Evolutionary conservation across 805 yeast genomes (phyloP).

Genomic region (Ascoidea rubescens): DNA sequence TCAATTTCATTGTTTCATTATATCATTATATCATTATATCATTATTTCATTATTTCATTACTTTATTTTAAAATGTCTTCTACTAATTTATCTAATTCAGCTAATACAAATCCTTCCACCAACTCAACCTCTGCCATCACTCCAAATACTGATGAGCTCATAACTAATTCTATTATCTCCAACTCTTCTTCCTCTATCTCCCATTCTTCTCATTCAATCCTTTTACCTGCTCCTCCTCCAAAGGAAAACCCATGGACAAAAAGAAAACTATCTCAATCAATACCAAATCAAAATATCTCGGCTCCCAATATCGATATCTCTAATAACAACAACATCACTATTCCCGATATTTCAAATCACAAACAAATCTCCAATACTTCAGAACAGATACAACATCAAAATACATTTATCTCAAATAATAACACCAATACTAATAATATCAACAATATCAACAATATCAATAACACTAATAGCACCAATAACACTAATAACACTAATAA

Average conservation of each 20-base stretch:
- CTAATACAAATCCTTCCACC: too few relatives aligned
- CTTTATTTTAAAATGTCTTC: too few relatives aligned
- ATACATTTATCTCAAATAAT: not conserved
- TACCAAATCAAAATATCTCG: not conserved
- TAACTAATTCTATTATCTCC: not conserved
- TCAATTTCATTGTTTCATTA: too few relatives aligned
- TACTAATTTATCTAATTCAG: too few relatives aligned
- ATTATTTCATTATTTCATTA: too few relatives aligned
- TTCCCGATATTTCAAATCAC: not conserved
- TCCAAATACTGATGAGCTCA: not conserved
- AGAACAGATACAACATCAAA: not conserved
- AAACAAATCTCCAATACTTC: not conserved
- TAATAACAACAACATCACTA: not conserved
- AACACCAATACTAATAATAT: not conserved
- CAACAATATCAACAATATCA: not conserved
- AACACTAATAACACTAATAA: not conserved
- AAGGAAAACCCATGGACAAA: conserved; percentile 7
- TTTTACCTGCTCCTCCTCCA: conserved; percentile 10
- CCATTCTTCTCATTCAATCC: conserved; percentile 4
- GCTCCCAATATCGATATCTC: not conserved
- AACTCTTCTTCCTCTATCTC: not conserved
- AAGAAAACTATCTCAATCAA: conserved; percentile 1
- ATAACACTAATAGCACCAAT: not conserved
- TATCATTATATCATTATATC: too few relatives aligned
- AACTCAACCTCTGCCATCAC: too few relatives aligned